Conservation (phyloP, 805 yeast species). For the Groenewaldozyma salmanticensis region DNA sequence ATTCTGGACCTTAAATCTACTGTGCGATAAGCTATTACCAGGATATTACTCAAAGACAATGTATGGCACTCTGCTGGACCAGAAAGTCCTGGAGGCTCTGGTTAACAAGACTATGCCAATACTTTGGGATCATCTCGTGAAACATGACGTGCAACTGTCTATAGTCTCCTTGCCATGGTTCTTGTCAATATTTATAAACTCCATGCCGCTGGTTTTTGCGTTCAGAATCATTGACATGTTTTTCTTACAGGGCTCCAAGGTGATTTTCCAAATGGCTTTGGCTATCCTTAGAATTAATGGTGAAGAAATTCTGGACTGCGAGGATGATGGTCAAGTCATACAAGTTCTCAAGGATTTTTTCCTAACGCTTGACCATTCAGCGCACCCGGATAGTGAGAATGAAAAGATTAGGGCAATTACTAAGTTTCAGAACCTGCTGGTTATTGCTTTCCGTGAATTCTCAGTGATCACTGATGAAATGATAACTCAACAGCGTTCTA, state of each 20-base stretch:
- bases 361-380: slow-evolving; percentile 62
- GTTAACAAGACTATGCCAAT: slow-evolving; percentile 86
- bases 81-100: slow-evolving; percentile 81
- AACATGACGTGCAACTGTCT: slow-evolving; percentile 79
- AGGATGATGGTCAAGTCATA: slow-evolving; percentile 89
- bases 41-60: slow-evolving; percentile 95
- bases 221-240: slow-evolving; percentile 85
- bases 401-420: slow-evolving; percentile 59
- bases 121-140: slow-evolving; percentile 70
- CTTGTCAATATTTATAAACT: slow-evolving; percentile 73
- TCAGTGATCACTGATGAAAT: slow-evolving; percentile 65
- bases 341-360: slow-evolving; percentile 79
- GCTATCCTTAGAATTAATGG: slow-evolving; percentile 88
- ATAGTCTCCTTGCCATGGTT: slow-evolving; percentile 97
- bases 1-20: slow-evolving; percentile 75
- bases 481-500: slow-evolving; percentile 58
- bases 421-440: slow-evolving; percentile 80
- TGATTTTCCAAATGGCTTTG: slow-evolving; percentile 84
- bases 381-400: slow-evolving; percentile 62
- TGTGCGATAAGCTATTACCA: slow-evolving; percentile 82
- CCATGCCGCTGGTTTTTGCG: slow-evolving; percentile 93
- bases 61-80: slow-evolving; percentile 95
- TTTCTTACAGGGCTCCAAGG: slow-evolving; percentile 80
- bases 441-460: slow-evolving; percentile 88
- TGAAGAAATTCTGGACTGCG: slow-evolving; percentile 64